phyloP scores from a whole-genome alignment of 179 eudicot species.

The Silene vulgaris region DNA sequence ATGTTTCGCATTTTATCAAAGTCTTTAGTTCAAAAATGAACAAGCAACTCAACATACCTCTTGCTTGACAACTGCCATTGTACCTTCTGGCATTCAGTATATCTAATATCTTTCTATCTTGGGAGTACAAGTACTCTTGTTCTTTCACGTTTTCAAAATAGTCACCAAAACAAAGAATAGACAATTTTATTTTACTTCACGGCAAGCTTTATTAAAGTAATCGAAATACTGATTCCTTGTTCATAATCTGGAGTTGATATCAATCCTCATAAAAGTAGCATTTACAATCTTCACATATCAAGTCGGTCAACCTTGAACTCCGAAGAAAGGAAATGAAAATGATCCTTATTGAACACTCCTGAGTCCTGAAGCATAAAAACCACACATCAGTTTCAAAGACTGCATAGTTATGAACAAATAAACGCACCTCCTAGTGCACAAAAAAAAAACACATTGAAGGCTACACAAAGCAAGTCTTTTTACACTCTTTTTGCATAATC shows the following conservation, averaged over 20 bases:
- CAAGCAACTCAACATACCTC: conserved; percentile 25
- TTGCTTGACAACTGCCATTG: conserved; percentile 34
- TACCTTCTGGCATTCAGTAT: conserved; percentile 26
- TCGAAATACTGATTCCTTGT: conserved; percentile 3
- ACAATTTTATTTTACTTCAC: conserved; percentile 13
- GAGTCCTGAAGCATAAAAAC: conserved; percentile 21
- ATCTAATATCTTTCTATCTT: conserved; percentile 13
- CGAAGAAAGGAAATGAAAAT: conserved; percentile 20
- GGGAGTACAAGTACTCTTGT: neutral
- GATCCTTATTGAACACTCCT: conserved; percentile 7
- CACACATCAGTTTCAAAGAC: conserved; percentile 9
- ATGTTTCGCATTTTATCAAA: neutral
- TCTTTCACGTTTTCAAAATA: conserved; percentile 14
- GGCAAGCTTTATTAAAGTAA: neutral
- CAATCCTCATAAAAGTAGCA: conserved; percentile 3
- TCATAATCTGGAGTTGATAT: neutral
- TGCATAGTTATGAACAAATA: neutral
- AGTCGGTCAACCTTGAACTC: conserved; percentile 6
- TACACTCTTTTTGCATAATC: too few relatives aligned
- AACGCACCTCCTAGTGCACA: neutral
- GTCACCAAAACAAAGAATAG: neutral
- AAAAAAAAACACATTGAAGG: neutral
- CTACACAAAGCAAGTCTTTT: too few relatives aligned
- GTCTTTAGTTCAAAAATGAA: neutral
- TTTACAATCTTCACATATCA: conserved; percentile 14